A percentile compares a stretch with the other conserved stretches of the same genome.
These are phyloP conservation scores for Myriosclerotinia scirpicola DNA, from an alignment of 2,329 filamentous ascomycete species.

Conservation along the genomic window DNA sequence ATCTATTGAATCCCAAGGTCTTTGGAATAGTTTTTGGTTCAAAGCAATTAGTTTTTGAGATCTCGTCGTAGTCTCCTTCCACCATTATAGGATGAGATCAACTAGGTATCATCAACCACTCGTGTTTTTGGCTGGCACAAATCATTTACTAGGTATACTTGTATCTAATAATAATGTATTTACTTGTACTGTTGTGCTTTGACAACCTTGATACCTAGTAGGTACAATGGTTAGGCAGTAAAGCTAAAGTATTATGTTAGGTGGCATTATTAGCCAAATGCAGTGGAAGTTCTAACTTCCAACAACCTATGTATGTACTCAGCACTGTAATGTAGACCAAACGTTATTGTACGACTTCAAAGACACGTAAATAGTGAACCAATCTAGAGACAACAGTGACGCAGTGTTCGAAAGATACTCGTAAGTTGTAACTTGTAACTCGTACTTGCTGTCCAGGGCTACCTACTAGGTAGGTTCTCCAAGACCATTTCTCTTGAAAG, in stretches of 20 bases:
- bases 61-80: slow-evolving; percentile 4
- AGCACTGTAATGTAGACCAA: too few species aligned
- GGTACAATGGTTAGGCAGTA: too few species aligned
- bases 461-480: background rate
- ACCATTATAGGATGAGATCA: background rate
- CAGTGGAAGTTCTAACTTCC: slow-evolving; percentile 1
- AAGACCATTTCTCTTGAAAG: slow-evolving; percentile 1
- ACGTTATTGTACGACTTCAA: slow-evolving; percentile 5
- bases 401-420: background rate
- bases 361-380: background rate
- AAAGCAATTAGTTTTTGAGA: background rate
- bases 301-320: background rate
- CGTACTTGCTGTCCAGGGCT: background rate
- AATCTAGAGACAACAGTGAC: slow-evolving; percentile 8
- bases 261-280: slow-evolving; percentile 12
- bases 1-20: background rate
- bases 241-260: background rate
- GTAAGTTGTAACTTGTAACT: background rate
- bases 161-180: too few species aligned
- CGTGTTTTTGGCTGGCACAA: background rate
- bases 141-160: background rate
- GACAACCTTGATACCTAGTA: background rate
- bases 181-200: background rate
- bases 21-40: background rate
- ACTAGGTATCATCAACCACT: slow-evolving; percentile 2